Evolutionary conservation across 257 asterid species (phyloP), one percentile per base, ranked within the genome.

Genomic region (Fraxinus pennsylvanica): DNA sequence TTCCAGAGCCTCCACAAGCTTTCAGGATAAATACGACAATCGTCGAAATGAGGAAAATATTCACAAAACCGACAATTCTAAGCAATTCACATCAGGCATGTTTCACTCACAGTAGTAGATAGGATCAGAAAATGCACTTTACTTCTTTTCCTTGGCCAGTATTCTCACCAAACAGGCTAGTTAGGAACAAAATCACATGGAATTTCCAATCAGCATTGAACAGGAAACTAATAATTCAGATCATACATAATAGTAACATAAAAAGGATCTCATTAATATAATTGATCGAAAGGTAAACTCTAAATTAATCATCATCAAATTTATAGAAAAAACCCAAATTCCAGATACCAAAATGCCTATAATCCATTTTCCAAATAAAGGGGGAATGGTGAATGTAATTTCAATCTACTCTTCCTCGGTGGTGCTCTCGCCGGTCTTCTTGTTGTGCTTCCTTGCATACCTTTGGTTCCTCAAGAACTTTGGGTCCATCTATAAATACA

Each of bases 401-500:
- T 63, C 35, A 76, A 73, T 92, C 86, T 86, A 88, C 81, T 91
- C 94, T 82, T 92, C 91, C 4, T 66, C 93, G 39, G 89, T 82
- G 41, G 86, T 84, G 21, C 30, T 80, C 38, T 80, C 95, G 9
- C 67, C 88, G 61, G 25, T 79, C 78, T 83, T 91, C 52, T 86
- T 89, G 92, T 93, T 93, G 84, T 93, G 97, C 90, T 91, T 93
- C 88, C 97, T 90, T 3, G 97, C 97, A 69, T 93, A 93, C 97
- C 97, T 93, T 86, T 91, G 97, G 90, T 93, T 93, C 90, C 97
- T 90, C 96, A 93, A 78, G 38, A 93, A 93, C 92, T 91, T 93
- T 38, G 97, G 97, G 75, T 93, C 97, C 97, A 93, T 93, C 97
- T 90, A 75, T 30, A 0, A 43, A 78, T 15, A 1, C 1, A 65